Base-by-base conservation (phyloP, 179 eudicot genomes). In the Beta macrorhiza region DNA sequence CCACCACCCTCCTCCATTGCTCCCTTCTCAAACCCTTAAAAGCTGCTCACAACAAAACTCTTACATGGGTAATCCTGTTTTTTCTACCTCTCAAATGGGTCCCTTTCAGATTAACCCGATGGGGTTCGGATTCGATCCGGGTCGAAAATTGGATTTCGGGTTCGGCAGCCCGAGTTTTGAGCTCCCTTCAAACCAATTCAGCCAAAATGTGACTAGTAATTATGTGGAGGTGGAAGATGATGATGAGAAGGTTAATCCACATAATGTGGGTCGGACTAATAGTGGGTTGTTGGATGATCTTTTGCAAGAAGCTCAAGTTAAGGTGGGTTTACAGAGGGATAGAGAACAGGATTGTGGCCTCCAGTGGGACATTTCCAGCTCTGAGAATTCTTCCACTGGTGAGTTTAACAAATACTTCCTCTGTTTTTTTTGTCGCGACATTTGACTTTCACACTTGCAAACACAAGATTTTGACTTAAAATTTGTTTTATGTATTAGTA, bases 111-210 rank as follows among this genome's bases (percentile, higher is more conserved):
- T 75, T 11, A 84, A 20, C 72, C 61, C 72, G 0, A 20, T 17
- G 65, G 49, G 67, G 78, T 70, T 82, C 14, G 57, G 77, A 2
- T 44, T 49, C 20, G 57, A 49, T 20, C 55, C 82, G 67, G 78
- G 79, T 42, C 82, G 75, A 51, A 78, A 72, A 32, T 25, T 59
- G 68, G 80, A 55, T 29, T 83, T 78, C 19, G 55, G 57, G 37
- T 84, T 81, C 55, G 78, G 71, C 10, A 57, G 63, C 59, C 79
- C 53, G 45, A 72, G 63, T 44, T 81, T 80, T 71, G 89, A 90
- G 89, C 91, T 83, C 89, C 90, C 92, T 87, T 87, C 90, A 82
- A 85, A 81, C 86, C 88, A 85, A 86, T 62, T 62, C n/a, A n/a
- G 64, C 82, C 84, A 75, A 72, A 80, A 61, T 64, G 80, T 61